Evolutionary conservation across 2,329 filamentous ascomycete genomes (phyloP).

Genomic region (Sordariomycetes sp.): DNA sequence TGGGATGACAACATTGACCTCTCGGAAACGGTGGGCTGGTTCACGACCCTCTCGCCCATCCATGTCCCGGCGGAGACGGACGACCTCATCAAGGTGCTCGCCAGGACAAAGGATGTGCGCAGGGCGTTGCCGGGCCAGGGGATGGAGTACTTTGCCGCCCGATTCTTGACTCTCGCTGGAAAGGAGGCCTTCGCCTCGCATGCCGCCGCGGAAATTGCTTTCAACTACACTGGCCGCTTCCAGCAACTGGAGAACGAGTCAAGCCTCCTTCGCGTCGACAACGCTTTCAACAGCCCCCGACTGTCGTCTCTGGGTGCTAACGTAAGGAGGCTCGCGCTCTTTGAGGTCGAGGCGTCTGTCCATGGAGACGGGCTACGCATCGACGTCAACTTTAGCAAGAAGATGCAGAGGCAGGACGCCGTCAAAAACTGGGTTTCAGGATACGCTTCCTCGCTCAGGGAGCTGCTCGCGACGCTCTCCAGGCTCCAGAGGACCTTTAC

Average conservation of each 20-base stretch:
- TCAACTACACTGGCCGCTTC: constrained; percentile 15
- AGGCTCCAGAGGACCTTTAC: constrained; percentile 24
- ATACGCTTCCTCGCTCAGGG: constrained; percentile 25
- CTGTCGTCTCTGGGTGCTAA: constrained; percentile 7
- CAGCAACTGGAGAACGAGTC: constrained; percentile 13
- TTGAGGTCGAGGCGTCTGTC: constrained; percentile 31
- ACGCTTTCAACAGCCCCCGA: constrained; percentile 10
- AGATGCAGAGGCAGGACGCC: constrained; percentile 22
- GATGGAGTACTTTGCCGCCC: constrained; percentile 8
- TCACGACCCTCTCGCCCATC: constrained; percentile 20
- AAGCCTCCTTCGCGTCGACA: constrained; percentile 7
- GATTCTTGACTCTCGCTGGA: too few species aligned
- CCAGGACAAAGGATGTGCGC: constrained; percentile 10
- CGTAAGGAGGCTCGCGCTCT: constrained; percentile 20
- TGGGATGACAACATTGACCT: constrained; percentile 15
- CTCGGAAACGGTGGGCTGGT: constrained; percentile 22
- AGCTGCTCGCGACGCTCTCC: constrained; percentile 21
- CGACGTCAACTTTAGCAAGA: constrained; percentile 29
- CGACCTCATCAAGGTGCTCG: constrained; percentile 9
- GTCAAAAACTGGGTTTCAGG: constrained; percentile 28
- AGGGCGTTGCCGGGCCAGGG: constrained; percentile 9
- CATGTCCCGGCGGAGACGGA: constrained; percentile 4
- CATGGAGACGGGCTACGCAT: constrained; percentile 23
- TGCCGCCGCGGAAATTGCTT: constrained; percentile 6
- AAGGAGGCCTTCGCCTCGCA: constrained; percentile 6